These are phyloP conservation scores for Rhodofomes roseus DNA, from an alignment of 1,284 basidiomycete genomes.

Conservation along the genomic window DNA sequence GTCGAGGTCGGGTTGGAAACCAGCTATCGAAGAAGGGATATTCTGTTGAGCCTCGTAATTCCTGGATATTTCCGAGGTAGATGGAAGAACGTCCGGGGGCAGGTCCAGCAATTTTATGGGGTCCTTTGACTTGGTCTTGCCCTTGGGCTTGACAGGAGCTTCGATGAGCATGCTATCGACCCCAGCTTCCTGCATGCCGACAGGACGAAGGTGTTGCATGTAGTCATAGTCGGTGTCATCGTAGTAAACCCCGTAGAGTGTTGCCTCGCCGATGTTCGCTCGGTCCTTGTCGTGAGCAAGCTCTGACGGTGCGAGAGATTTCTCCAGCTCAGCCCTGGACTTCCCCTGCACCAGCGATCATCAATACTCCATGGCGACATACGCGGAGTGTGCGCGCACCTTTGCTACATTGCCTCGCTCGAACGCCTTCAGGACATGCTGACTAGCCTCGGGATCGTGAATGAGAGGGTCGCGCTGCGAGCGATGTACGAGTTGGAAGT, in stretches of 20 bases:
- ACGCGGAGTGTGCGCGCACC: conserved; percentile 31
- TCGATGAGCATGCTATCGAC: conserved; percentile 76
- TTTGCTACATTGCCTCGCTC: conserved; percentile 71
- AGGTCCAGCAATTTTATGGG: conserved; percentile 45
- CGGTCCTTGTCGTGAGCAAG: conserved; percentile 42
- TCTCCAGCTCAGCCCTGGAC: conserved; percentile 72
- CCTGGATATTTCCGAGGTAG: conserved; percentile 67
- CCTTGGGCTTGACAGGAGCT: conserved; percentile 49
- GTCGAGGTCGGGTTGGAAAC: conserved; percentile 96
- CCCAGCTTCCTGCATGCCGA: conserved; percentile 73
- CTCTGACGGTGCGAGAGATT: conserved; percentile 55
- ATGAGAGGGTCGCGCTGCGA: conserved; percentile 95
- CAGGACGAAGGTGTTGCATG: conserved; percentile 90
- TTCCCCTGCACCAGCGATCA: conserved; percentile 52
- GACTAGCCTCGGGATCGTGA: conserved; percentile 87
- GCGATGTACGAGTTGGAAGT: conserved; percentile 96
- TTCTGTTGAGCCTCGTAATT: conserved; percentile 73
- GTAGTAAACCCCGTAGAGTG: conserved; percentile 89
- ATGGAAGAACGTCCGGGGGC: conserved; percentile 73
- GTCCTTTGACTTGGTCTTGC: conserved; percentile 31
- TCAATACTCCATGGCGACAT: background rate
- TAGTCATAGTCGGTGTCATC: conserved; percentile 99
- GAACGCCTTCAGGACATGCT: conserved; percentile 86
- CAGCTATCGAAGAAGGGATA: conserved; percentile 79
- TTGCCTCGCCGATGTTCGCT: conserved; percentile 79